These are phyloP conservation scores for Elongisporangium anandrum DNA, from an alignment of 352 stramenopile species.

Conservation along the genomic window DNA sequence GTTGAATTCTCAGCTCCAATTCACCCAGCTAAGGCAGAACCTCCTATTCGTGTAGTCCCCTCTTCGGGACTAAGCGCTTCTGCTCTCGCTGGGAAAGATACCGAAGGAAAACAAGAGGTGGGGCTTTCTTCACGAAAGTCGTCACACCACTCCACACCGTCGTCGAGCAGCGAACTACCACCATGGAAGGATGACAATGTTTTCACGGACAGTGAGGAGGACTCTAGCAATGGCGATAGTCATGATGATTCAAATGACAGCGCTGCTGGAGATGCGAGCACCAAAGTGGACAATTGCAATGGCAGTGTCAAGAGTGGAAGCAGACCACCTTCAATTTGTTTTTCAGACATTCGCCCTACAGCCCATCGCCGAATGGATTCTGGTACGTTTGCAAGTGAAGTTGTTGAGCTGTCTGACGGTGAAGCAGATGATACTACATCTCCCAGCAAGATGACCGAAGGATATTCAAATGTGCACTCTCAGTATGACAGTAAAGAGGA, in stretches of 20 bases:
- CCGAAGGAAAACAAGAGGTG: not conserved
- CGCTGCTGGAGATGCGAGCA: not conserved
- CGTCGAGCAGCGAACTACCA: slow-evolving; percentile 11
- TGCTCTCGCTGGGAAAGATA: not conserved
- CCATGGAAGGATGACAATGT: slow-evolving; percentile 26
- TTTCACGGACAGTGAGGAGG: slow-evolving; percentile 20
- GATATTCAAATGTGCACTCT: slow-evolving; percentile 10
- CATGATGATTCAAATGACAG: not conserved
- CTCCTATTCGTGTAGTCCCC: not conserved
- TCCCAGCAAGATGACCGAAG: slow-evolving; percentile 3
- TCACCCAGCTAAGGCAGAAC: not conserved
- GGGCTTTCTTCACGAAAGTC: not conserved
- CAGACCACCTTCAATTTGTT: not conserved
- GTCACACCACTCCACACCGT: not conserved
- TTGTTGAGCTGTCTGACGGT: slow-evolving; percentile 12
- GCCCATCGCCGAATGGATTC: slow-evolving; percentile 7
- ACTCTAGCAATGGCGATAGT: slow-evolving; percentile 2
- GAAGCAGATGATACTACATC: slow-evolving; percentile 9
- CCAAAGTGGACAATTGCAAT: not conserved
- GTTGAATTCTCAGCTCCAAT: not conserved
- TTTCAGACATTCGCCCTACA: not conserved
- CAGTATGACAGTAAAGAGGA: slow-evolving; percentile 7
- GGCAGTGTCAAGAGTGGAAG: not conserved
- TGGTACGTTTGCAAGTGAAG: slow-evolving; percentile 13
- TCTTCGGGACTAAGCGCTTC: not conserved